Conservation (phyloP, 352 stramenopile genomes). For the Pythium oligandrum region DNA sequence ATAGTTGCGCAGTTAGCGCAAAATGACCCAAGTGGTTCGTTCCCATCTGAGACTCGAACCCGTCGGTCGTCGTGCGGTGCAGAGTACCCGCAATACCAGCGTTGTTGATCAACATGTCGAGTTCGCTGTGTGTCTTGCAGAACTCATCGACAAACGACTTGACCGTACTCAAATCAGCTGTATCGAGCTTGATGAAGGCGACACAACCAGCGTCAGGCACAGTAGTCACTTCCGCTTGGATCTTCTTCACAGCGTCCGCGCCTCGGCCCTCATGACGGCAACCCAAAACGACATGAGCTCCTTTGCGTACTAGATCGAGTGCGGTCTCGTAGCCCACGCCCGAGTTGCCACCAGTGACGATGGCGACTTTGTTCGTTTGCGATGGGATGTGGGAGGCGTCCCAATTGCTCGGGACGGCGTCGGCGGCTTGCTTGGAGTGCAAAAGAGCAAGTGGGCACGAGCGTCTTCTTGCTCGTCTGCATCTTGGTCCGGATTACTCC, state of each 20-base stretch:
- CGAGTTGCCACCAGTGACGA: slow-evolving; percentile 28
- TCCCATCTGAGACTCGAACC: slow-evolving; percentile 57
- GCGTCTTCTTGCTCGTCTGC: no score
- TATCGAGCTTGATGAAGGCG: slow-evolving; percentile 38
- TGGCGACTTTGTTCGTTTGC: slow-evolving; percentile 22
- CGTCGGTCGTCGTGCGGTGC: slow-evolving; percentile 28
- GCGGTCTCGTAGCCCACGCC: slow-evolving; percentile 26
- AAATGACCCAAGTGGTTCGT: slow-evolving; percentile 75
- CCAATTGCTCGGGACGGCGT: slow-evolving; percentile 3
- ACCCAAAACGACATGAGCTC: slow-evolving; percentile 25
- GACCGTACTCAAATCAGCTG: slow-evolving; percentile 24
- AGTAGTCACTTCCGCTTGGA: slow-evolving; percentile 6
- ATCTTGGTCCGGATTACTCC: no score
- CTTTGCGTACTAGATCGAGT: slow-evolving; percentile 25
- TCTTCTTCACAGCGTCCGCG: slow-evolving; percentile 22
- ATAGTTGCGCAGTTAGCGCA: slow-evolving; percentile 41
- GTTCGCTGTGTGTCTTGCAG: slow-evolving; percentile 15
- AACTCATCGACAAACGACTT: slow-evolving; percentile 28
- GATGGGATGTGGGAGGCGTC: slow-evolving; percentile 18
- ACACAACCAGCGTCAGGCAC: slow-evolving; percentile 13
- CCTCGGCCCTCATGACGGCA: slow-evolving; percentile 8
- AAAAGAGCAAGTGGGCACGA: no score
- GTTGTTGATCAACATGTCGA: slow-evolving; percentile 41
- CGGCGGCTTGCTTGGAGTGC: no score
- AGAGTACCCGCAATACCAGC: slow-evolving; percentile 27